Percentiles rank a stretch among this genome's conserved stretches.
These are phyloP conservation scores for Paramecium biaurelia DNA, from an alignment of 73 alveolate genomes.

Conservation along the genomic window DNA sequence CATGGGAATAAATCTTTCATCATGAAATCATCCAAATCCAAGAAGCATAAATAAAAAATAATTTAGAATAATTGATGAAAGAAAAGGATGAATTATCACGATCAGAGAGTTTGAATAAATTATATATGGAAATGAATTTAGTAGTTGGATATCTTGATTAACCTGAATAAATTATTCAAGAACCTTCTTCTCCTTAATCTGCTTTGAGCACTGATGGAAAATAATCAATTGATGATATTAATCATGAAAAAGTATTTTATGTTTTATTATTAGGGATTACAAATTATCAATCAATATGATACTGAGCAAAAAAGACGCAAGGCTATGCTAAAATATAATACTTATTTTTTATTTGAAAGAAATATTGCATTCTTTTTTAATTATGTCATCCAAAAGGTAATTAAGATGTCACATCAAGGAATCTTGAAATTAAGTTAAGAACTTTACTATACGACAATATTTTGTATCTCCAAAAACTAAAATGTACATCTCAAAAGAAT, in stretches of 20 bases:
- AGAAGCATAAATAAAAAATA: not conserved
- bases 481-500: conserved; percentile 59
- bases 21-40: conserved; percentile 42
- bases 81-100: conserved; percentile 21
- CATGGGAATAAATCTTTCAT: conserved; percentile 53
- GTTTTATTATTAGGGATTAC: not conserved
- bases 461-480: conserved; percentile 61
- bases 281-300: not conserved
- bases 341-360: conserved; percentile 54
- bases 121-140: conserved; percentile 38
- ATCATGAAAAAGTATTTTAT: conserved; percentile 16
- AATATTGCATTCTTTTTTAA: conserved; percentile 64
- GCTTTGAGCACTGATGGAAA: not conserved
- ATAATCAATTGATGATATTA: not conserved
- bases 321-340: conserved; percentile 55
- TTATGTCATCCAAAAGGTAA: conserved; percentile 57
- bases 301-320: conserved; percentile 38
- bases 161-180: conserved; percentile 38
- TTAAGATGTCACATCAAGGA: conserved; percentile 50
- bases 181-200: conserved; percentile 19
- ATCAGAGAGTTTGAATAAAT: conserved; percentile 20
- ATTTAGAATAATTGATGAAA: conserved; percentile 23
- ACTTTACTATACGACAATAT: conserved; percentile 48
- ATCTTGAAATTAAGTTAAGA: conserved; percentile 35
- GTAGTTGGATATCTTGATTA: conserved; percentile 55